Evolutionary conservation across 1,284 basidiomycete species (phyloP).

Genomic region (Ustilago lituana): DNA sequence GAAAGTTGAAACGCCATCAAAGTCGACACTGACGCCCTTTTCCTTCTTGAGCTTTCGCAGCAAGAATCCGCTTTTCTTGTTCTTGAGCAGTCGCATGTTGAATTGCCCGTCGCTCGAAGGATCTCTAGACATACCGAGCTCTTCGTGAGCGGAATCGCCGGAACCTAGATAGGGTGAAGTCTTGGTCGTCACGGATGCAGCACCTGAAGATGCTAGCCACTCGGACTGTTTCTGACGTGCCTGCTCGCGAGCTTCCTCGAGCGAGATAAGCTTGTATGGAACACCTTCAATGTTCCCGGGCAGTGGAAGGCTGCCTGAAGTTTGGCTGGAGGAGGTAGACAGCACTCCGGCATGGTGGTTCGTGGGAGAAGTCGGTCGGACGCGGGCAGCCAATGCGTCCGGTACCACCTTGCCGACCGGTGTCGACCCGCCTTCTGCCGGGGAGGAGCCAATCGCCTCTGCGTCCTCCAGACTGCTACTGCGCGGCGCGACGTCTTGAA

Average conservation of each 20-base stretch:
- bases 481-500: constrained; percentile 8
- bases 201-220: constrained; percentile 37
- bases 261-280: constrained; percentile 61
- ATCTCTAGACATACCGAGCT: constrained; percentile 28
- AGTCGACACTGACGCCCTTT: constrained; percentile 35
- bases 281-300: constrained; percentile 53
- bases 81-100: constrained; percentile 44
- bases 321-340: constrained; percentile 27
- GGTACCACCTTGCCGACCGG: constrained; percentile 18
- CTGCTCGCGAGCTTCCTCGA: constrained; percentile 54
- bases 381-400: constrained; percentile 3
- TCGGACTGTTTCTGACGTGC: constrained; percentile 45
- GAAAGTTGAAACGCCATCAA: constrained; percentile 40
- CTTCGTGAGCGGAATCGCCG: constrained; percentile 20
- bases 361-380: constrained; percentile 7
- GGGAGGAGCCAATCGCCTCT: not conserved
- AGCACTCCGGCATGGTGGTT: constrained; percentile 7
- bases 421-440: constrained; percentile 25
- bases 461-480: constrained; percentile 28
- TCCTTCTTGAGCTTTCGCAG: constrained; percentile 58
- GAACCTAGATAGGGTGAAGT: constrained; percentile 16
- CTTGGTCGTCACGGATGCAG: not conserved
- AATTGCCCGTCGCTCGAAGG: constrained; percentile 23
- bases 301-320: constrained; percentile 33
- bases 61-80: constrained; percentile 60